A percentile compares a stretch with the other conserved stretches of the same genome.
These are phyloP conservation scores for Elongisporangium senticosum DNA, from an alignment of 352 stramenopile species.

Conservation along the genomic window DNA sequence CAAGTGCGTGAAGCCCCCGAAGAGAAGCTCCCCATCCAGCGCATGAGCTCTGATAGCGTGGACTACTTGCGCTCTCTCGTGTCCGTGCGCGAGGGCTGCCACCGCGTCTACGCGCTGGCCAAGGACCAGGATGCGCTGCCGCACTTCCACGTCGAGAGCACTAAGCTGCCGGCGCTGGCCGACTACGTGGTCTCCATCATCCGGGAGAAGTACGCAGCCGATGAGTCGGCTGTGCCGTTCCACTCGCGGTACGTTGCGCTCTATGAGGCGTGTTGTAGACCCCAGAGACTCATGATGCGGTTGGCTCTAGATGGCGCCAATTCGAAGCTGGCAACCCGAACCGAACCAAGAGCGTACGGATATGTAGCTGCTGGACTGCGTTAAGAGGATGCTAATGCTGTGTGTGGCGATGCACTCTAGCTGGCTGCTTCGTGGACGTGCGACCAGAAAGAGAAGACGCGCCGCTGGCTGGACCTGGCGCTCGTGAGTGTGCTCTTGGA, in stretches of 20 bases:
- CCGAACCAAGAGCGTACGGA: constrained; percentile 34
- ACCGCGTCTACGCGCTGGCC: constrained; percentile 52
- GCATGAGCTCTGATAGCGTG: constrained; percentile 12
- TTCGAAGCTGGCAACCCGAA: constrained; percentile 75
- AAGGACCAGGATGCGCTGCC: constrained; percentile 41
- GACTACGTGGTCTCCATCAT: constrained; percentile 73
- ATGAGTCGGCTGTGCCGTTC: constrained; percentile 60
- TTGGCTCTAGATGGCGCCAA: constrained; percentile 39
- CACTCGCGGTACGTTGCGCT: constrained; percentile 45
- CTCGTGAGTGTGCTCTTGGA: constrained; percentile 79
- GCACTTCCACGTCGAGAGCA: constrained; percentile 54
- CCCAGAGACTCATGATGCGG: not conserved
- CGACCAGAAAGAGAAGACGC: constrained; percentile 44
- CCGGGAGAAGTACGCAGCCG: constrained; percentile 40
- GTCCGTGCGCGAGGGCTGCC: constrained; percentile 65
- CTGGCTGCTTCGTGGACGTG: constrained; percentile 47
- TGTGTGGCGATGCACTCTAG: not conserved
- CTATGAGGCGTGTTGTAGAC: not conserved
- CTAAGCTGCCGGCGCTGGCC: constrained; percentile 50
- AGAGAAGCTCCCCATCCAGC: too few relatives aligned
- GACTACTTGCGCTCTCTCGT: constrained; percentile 62
- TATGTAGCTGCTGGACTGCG: not conserved
- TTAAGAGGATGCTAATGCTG: not conserved
- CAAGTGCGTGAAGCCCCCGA: not conserved
- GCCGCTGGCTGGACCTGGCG: constrained; percentile 66